These are phyloP conservation scores for Cyberlindnera mycetangii DNA, from an alignment of 805 yeast genomes.

Conservation along the genomic window DNA sequence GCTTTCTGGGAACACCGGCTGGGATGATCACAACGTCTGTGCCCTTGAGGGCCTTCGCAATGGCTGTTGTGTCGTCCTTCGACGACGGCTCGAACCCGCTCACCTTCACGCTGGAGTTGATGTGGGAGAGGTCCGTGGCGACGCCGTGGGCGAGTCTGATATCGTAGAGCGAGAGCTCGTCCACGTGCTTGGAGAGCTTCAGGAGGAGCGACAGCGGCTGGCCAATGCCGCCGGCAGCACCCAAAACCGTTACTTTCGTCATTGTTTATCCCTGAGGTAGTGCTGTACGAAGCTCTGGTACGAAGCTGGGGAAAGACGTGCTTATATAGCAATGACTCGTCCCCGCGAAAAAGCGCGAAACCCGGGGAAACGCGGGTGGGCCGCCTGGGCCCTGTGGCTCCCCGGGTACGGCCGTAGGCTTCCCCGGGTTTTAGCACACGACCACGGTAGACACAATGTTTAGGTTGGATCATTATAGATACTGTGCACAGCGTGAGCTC, in stretches of 20 bases:
- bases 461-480: too few species aligned
- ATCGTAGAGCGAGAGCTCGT: constrained; percentile 75
- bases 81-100: constrained; percentile 52
- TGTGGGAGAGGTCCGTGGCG: constrained; percentile 84
- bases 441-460: too few species aligned
- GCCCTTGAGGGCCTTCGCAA: constrained; percentile 32
- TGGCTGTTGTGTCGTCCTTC: constrained; percentile 46
- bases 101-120: constrained; percentile 63
- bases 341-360: neutral
- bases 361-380: constrained; percentile 7
- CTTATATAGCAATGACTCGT: constrained; percentile 1
- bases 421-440: neutral
- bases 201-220: constrained; percentile 84
- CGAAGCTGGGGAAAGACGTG: neutral
- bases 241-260: constrained; percentile 76
- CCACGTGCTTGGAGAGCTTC: constrained; percentile 58
- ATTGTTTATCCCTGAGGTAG: constrained; percentile 7
- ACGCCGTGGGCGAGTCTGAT: constrained; percentile 85
- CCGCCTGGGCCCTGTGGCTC: neutral
- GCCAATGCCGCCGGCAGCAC: constrained; percentile 95
- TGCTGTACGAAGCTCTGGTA: neutral
- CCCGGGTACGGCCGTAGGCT: neutral
- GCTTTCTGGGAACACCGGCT: constrained; percentile 92
- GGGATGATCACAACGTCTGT: constrained; percentile 56
- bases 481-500: too few species aligned